phyloP scores from a whole-genome alignment of 1,284 basidiomycete genomes.

The Bjerkandera adusta region DNA sequence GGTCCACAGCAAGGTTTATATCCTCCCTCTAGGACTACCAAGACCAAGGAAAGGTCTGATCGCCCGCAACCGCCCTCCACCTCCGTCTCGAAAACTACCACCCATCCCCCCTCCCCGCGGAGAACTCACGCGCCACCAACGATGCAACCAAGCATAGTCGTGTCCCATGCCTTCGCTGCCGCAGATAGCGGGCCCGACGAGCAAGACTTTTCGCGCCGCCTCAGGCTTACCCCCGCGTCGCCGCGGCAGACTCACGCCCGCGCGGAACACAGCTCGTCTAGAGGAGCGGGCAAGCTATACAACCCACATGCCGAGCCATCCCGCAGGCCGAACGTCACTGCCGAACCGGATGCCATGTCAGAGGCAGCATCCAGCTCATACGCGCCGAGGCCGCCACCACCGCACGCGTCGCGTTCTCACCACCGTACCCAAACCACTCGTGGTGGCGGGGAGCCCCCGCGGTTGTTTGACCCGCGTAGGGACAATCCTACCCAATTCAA shows the following conservation, averaged over 20 bases:
- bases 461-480: constrained; percentile 81
- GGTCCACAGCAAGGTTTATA: background rate
- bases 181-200: constrained; percentile 56
- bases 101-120: constrained; percentile 30
- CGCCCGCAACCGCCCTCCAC: constrained; percentile 33
- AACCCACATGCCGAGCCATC: constrained; percentile 72
- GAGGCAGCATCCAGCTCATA: constrained; percentile 53
- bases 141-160: constrained; percentile 32
- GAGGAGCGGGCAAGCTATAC: constrained; percentile 53
- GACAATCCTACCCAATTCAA: constrained; percentile 84
- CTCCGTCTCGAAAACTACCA: constrained; percentile 24
- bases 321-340: constrained; percentile 50
- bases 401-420: constrained; percentile 23
- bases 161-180: constrained; percentile 34
- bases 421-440: constrained; percentile 32
- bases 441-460: constrained; percentile 40
- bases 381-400: constrained; percentile 37
- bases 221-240: constrained; percentile 58
- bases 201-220: constrained; percentile 60
- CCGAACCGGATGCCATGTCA: constrained; percentile 60
- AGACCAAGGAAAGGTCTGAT: constrained; percentile 47
- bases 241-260: constrained; percentile 28
- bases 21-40: constrained; percentile 36
- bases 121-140: constrained; percentile 26
- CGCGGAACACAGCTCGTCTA: constrained; percentile 27